phyloP scores from a whole-genome alignment of 164 flowering plant species.

The Saururus chinensis region DNA sequence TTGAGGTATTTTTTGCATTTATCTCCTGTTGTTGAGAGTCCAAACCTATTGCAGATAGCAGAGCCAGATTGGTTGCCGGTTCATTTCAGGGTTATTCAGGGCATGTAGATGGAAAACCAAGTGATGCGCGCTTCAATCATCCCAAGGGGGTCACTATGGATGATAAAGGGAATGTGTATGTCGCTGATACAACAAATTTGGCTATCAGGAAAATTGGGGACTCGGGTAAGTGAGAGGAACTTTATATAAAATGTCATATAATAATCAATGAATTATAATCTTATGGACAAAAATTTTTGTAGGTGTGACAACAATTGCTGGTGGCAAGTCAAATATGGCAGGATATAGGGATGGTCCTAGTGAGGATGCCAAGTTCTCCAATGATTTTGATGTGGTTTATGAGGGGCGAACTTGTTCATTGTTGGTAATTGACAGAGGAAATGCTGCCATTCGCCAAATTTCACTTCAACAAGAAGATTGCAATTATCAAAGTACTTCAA shows the following conservation, averaged over 20 bases:
- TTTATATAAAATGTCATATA: background rate
- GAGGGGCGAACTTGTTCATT: conserved; percentile 74
- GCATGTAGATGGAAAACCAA: conserved; percentile 94
- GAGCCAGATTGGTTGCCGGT: conserved; percentile 95
- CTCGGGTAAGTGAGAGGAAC: conserved; percentile 35
- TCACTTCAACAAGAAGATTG: conserved; percentile 82
- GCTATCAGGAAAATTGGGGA: conserved; percentile 96
- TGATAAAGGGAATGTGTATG: conserved; percentile 90
- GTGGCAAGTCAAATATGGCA: conserved; percentile 88
- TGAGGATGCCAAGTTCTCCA: conserved; percentile 92
- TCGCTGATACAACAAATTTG: conserved; percentile 83
- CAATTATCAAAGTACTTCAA: conserved; percentile 51
- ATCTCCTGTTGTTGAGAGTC: background rate
- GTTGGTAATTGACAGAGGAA: conserved; percentile 88
- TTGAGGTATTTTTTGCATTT: too few relatives aligned
- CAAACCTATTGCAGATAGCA: conserved; percentile 57
- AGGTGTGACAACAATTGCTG: conserved; percentile 98
- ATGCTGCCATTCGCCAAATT: conserved; percentile 97
- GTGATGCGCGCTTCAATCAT: conserved; percentile 87
- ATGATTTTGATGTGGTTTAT: conserved; percentile 88
- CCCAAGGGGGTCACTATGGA: conserved; percentile 95
- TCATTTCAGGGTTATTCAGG: conserved; percentile 90
- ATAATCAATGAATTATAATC: background rate
- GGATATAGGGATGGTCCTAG: conserved; percentile 96
- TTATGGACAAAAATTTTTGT: conserved; percentile 12